These are phyloP conservation scores for Baorangia bicolor DNA, from an alignment of 768 basidiomycete species.

Conservation along the genomic window DNA sequence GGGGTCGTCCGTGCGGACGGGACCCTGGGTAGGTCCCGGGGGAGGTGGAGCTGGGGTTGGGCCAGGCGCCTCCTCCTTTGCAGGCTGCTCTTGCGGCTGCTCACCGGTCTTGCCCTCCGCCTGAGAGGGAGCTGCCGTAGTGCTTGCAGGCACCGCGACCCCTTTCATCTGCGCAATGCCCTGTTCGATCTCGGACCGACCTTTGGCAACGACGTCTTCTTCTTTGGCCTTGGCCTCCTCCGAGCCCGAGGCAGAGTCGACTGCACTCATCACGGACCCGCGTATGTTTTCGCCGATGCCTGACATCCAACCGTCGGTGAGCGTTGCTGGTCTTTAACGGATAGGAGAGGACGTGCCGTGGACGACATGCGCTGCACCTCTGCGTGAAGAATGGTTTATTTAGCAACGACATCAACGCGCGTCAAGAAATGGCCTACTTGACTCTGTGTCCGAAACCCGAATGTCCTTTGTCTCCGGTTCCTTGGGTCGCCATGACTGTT, in stretches of 20 bases:
- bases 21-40: neutral
- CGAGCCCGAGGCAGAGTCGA: constrained; percentile 34
- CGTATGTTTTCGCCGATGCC: constrained; percentile 47
- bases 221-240: constrained; percentile 30
- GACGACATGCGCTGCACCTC: constrained; percentile 37
- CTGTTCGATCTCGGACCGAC: constrained; percentile 40
- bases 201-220: constrained; percentile 37
- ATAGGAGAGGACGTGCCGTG: constrained; percentile 31
- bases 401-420: neutral
- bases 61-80: neutral
- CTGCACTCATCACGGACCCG: constrained; percentile 40
- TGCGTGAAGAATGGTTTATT: neutral
- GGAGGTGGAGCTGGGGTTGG: neutral
- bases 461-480: neutral
- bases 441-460: constrained; percentile 13
- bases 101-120: neutral
- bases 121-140: neutral
- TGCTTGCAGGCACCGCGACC: neutral
- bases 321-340: neutral
- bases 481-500: constrained; percentile 3
- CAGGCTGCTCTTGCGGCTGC: neutral
- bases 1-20: too few relatives aligned
- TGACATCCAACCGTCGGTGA: constrained; percentile 16
- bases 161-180: constrained; percentile 37
- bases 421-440: neutral